A percentile compares a stretch with the other conserved stretches of the same genome.
Conservation (phyloP, 148 eudicot species). For the Spergularia bocconei region DNA sequence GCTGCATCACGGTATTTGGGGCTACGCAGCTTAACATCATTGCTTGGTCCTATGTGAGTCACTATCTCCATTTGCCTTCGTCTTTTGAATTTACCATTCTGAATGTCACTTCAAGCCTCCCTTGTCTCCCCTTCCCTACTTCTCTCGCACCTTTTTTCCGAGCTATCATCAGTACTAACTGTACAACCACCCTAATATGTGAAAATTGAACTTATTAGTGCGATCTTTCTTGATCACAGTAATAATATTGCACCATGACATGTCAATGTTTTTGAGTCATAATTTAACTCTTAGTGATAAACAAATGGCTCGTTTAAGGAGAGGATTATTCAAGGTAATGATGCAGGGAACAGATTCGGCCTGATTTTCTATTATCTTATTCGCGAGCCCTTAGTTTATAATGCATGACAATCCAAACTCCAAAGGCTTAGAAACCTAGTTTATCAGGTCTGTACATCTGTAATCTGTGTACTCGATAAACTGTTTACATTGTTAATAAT, state of each 20-base stretch:
- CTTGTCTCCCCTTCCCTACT: neutral
- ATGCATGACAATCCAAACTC: too few relatives aligned
- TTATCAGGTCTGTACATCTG: too few relatives aligned
- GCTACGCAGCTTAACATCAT: constrained; percentile 50
- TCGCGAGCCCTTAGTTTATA: too few relatives aligned
- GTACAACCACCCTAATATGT: neutral
- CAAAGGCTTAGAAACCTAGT: too few relatives aligned
- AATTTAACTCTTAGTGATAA: neutral
- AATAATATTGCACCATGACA: neutral
- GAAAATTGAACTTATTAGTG: neutral
- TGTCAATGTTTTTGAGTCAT: neutral
- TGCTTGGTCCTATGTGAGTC: constrained; percentile 68
- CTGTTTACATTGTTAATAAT: neutral
- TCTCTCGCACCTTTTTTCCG: neutral
- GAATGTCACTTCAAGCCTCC: too few relatives aligned
- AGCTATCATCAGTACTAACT: neutral
- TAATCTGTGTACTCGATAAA: neutral
- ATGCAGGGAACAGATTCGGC: too few relatives aligned
- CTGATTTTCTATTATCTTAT: too few relatives aligned
- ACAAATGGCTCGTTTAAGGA: too few relatives aligned
- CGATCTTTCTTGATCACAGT: too few relatives aligned
- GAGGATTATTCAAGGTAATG: too few relatives aligned
- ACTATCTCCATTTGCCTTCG: constrained; percentile 8
- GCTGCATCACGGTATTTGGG: constrained; percentile 66
- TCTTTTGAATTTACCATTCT: neutral